Evolutionary conservation across 108 stramenopile species (phyloP).

Genomic region (Pseudonitzschia pungens): DNA sequence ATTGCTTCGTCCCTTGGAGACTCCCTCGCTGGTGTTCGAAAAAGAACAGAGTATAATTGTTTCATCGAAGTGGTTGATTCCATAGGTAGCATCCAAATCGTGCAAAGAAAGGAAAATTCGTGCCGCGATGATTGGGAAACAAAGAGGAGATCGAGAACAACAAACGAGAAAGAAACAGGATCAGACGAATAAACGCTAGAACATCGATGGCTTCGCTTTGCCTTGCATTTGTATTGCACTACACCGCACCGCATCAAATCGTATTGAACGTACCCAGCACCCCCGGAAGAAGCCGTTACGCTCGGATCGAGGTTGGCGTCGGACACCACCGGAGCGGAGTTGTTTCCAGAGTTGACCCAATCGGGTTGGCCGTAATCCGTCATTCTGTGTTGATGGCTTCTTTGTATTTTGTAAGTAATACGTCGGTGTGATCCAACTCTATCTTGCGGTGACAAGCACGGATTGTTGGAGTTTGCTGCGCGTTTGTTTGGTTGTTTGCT

Average conservation of each 20-base stretch:
- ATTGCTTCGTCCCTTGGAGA: slow-evolving; percentile 15
- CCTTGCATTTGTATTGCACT: too few relatives aligned
- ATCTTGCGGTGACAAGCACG: too few relatives aligned
- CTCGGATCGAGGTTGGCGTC: slow-evolving; percentile 30
- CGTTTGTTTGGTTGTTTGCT: too few relatives aligned
- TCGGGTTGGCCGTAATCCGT: slow-evolving; percentile 30
- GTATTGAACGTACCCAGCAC: neutral
- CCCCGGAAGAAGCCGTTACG: slow-evolving; percentile 7
- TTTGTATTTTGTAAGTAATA: too few relatives aligned
- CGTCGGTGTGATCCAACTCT: too few relatives aligned
- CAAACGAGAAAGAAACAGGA: neutral
- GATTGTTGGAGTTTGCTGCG: too few relatives aligned
- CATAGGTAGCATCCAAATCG: neutral
- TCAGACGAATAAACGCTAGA: neutral
- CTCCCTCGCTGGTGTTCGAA: neutral
- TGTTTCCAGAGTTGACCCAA: slow-evolving; percentile 26
- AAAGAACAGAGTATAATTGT: neutral
- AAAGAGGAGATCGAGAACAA: neutral
- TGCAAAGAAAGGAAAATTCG: neutral
- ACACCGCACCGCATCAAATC: too few relatives aligned
- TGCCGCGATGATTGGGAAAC: neutral
- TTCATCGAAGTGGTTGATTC: neutral
- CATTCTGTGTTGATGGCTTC: slow-evolving; percentile 18
- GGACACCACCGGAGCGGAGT: slow-evolving; percentile 5
- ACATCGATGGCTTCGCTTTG: neutral